Evolutionary conservation across 495 filamentous ascomycete genomes (phyloP), one percentile per base, ranked within the genome.

Genomic region (Staphylotrichum tortipilum): DNA sequence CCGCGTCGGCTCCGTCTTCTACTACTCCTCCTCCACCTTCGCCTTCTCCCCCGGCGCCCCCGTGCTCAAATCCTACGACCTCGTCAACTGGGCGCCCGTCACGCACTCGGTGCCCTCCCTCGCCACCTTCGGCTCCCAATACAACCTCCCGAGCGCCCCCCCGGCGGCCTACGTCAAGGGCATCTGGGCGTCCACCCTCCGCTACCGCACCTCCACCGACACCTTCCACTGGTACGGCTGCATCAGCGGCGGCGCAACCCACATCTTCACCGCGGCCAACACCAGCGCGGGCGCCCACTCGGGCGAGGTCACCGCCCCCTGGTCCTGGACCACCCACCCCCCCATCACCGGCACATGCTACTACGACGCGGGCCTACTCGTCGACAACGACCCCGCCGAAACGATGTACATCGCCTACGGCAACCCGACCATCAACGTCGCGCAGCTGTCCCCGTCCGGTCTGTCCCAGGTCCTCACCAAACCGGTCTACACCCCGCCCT

Each of bases 41-140:
- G 70, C 74, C 47, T 79, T 75, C 56, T 80, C 76, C 8, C 79
- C 78, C 5, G 78, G 79, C 40, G 79, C 79, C 1, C 78, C 79
- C 2, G 64, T 83, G 19, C 67, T 83, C 5, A 65, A 64, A 14
- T 81, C 78, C 2, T 71, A 69, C 50, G 74, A 83, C 56, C 72
- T 83, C 2, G 65, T 73, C 19, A 74, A 78, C 59, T 82, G 78
- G 78, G 72, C 77, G 26, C 68, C 65, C 21, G 67, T 79, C 43
- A 63, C 70, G 0, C 78, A 82, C 57, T 73, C 72, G 9, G 68
- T 83, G 0, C 79, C 78, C 0, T 54, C 43, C 2, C 70, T 82
- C 10, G 58, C n/a, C n/a, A n/a, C 69, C 42, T 80, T 72, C 41
- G 70, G 67, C 22, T 37, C 56, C 9, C 62, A 64, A 14, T 82